These are phyloP conservation scores for Neltuma alba DNA, from an alignment of 306 rosid species.

Conservation along the genomic window DNA sequence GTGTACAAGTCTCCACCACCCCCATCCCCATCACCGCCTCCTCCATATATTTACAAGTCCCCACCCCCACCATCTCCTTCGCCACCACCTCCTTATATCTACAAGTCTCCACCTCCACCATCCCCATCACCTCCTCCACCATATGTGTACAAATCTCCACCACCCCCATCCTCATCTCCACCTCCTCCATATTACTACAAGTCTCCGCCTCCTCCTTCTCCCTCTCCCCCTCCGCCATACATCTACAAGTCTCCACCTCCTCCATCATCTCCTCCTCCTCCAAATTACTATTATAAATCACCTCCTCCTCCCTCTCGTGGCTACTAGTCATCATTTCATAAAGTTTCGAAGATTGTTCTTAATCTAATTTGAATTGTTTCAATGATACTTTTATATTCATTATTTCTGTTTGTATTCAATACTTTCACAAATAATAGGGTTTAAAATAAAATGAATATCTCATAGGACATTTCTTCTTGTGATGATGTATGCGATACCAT, in stretches of 20 bases:
- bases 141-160: too few relatives aligned
- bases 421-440: background rate
- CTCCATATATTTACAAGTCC: background rate
- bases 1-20: background rate
- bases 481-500: background rate
- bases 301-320: background rate
- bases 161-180: too few relatives aligned
- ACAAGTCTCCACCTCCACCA: too few relatives aligned
- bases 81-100: too few relatives aligned
- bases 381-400: background rate
- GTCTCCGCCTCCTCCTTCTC: too few relatives aligned
- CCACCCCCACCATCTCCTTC: too few relatives aligned
- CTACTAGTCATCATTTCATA: background rate
- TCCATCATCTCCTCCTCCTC: too few relatives aligned
- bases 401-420: background rate
- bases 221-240: too few relatives aligned
- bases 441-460: background rate
- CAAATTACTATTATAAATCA: too few relatives aligned
- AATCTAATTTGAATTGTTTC: background rate
- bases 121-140: too few relatives aligned
- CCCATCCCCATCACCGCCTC: background rate
- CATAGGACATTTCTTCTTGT: background rate
- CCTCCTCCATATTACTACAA: too few relatives aligned
- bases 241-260: too few relatives aligned
- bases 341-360: background rate